Evolutionary conservation across 2,329 filamentous ascomycete genomes (phyloP).

Genomic region (Aureobasidium subglaciale): DNA sequence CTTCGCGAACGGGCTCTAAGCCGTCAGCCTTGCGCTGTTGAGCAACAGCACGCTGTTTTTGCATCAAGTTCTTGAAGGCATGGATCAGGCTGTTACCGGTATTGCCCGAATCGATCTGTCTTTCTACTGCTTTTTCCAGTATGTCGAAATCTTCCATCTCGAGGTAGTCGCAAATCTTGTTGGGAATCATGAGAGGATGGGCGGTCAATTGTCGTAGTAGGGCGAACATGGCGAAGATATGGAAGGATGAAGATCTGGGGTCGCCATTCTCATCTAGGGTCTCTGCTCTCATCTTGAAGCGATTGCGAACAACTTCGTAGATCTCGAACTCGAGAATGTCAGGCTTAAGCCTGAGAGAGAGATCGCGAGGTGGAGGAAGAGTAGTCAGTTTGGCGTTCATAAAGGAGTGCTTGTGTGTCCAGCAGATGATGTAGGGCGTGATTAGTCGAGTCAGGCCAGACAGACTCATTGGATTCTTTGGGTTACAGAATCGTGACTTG

Average conservation of each 20-base stretch:
- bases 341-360: slow-evolving; percentile 41
- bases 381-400: slow-evolving; percentile 49
- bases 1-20: background rate
- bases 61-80: background rate
- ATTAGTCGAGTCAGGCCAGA: background rate
- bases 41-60: background rate
- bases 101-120: background rate
- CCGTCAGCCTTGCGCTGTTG: background rate
- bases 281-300: slow-evolving; percentile 40
- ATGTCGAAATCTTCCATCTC: slow-evolving; percentile 39
- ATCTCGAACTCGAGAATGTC: slow-evolving; percentile 46
- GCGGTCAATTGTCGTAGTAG: slow-evolving; percentile 46
- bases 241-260: slow-evolving; percentile 31
- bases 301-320: slow-evolving; percentile 45
- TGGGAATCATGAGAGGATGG: slow-evolving; percentile 43
- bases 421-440: slow-evolving; percentile 44
- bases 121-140: slow-evolving; percentile 24
- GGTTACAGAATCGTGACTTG: background rate
- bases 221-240: slow-evolving; percentile 42
- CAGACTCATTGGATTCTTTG: background rate
- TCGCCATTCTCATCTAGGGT: slow-evolving; percentile 20
- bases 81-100: background rate
- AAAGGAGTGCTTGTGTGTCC: slow-evolving; percentile 48
- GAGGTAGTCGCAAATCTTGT: slow-evolving; percentile 39
- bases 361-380: slow-evolving; percentile 43